Conservation (phyloP, 169 alveolate genomes). For the Babesia caballi region DNA sequence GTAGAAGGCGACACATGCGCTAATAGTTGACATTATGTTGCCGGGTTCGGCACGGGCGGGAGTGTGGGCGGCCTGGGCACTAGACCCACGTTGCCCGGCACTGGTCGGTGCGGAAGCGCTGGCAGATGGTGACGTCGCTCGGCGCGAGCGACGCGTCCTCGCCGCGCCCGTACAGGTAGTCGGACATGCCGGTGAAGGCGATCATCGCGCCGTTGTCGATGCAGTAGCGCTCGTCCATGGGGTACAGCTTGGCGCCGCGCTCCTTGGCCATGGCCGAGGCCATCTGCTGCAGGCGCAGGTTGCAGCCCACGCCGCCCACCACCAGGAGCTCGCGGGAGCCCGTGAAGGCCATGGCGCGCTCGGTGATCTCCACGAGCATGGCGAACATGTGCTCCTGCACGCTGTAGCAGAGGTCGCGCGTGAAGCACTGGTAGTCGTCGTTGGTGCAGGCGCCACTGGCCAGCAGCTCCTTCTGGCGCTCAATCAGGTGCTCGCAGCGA, state of each 20-base stretch:
- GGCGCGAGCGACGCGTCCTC: conserved; percentile 36
- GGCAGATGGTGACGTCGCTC: conserved; percentile 69
- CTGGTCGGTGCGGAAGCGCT: conserved; percentile 77
- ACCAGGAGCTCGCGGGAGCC: conserved; percentile 89
- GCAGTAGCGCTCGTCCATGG: conserved; percentile 98
- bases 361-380: conserved; percentile 97
- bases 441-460: conserved; percentile 3
- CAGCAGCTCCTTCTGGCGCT: conserved; percentile 10
- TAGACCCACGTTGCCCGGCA: conserved; percentile 70
- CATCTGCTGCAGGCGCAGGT: conserved; percentile 94
- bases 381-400: conserved; percentile 95
- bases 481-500: conserved; percentile 50
- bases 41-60: too few species aligned
- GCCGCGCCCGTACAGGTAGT: conserved; percentile 54
- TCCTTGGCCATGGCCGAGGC: conserved; percentile 88
- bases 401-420: conserved; percentile 83
- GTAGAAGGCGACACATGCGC: too few species aligned
- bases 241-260: conserved; percentile 94
- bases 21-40: too few species aligned
- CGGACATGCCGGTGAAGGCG: conserved; percentile 73
- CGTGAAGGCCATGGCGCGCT: conserved; percentile 96
- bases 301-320: conserved; percentile 99
- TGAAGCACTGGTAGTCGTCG: conserved; percentile 21
- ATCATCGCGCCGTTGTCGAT: conserved; percentile 99
- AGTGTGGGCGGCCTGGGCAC: too few species aligned